phyloP scores from a whole-genome alignment of 2,329 filamentous ascomycete species.

The Golovinomyces cichoracearum region DNA sequence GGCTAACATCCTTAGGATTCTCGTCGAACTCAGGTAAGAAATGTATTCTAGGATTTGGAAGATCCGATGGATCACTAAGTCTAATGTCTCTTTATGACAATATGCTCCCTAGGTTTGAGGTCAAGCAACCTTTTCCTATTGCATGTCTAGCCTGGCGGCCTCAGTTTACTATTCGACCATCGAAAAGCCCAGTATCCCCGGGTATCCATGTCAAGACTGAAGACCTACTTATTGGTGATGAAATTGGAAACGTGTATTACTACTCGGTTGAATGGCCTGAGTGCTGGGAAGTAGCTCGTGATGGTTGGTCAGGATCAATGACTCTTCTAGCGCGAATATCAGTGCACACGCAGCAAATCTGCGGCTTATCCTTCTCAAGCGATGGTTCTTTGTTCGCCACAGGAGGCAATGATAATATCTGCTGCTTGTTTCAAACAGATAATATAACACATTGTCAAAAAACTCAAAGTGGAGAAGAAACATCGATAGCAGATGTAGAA shows the following conservation, averaged over 20 bases:
- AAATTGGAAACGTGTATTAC: conserved; percentile 58
- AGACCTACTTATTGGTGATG: conserved; percentile 67
- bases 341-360: conserved; percentile 71
- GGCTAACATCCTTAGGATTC: conserved; percentile 70
- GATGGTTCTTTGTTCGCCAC: conserved; percentile 57
- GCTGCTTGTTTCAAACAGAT: conserved; percentile 44
- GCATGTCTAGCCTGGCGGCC: conserved; percentile 67
- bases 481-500: background rate
- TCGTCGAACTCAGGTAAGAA: conserved; percentile 53
- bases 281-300: conserved; percentile 31
- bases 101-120: conserved; percentile 43
- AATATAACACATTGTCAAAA: conserved; percentile 4
- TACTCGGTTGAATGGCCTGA: conserved; percentile 72
- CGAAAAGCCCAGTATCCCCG: conserved; percentile 21
- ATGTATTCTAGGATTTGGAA: conserved; percentile 61
- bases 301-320: conserved; percentile 54
- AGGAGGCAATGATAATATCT: conserved; percentile 78
- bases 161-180: conserved; percentile 25
- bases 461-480: background rate
- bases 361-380: conserved; percentile 67
- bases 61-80: conserved; percentile 48
- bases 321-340: conserved; percentile 51
- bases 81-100: conserved; percentile 54
- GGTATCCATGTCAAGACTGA: conserved; percentile 38
- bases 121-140: conserved; percentile 44